Base-by-base conservation (phyloP, 2,329 filamentous ascomycete genomes). In the Nemania sp. region DNA sequence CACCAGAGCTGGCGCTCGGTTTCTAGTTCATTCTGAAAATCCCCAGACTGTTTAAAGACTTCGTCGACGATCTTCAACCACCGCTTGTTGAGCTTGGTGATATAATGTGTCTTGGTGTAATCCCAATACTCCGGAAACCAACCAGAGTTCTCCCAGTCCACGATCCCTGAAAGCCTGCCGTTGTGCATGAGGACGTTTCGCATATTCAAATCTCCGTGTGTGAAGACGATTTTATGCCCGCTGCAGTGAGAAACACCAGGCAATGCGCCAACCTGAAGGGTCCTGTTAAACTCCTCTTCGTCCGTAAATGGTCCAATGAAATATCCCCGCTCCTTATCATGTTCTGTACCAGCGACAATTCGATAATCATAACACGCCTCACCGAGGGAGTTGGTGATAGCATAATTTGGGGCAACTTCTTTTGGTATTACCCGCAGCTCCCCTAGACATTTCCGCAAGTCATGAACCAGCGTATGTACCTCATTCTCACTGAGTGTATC, bases 161-260 rank as follows among this genome's bases (percentile, higher is more conserved):
- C 64, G 11, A 81, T 77, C 6, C 74, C 76, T 33, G 73, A 70
- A 24, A 82, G 63, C 5, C 70, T 62, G 47, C 75, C 71, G 5
- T 68, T 72, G 6, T 64, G 63, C 37, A 72, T 63, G 8, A 80
- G 55, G 39, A 80, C 75, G 55, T 80, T 80, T 19, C 62, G 61
- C 19, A 68, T 69, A 54, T 70, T 73, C 6, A 80, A 61, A 55
- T 80, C 76, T 7, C 69, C 72, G 63, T 80, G 77, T 12, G 76
- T 77, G 60, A 81, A 14, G 33, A 52, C 49, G 31, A 54, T 53
- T 20, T 19, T 28, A 28, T 52, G 51, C 15, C 30, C 30, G 26
- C 28, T 37, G 19, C 36, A 11, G 17, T 56, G 53, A 30, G 34
- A 43, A 14, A 56, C 22, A 26, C 31, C 47, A n/a, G 53, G 53